phyloP scores from a whole-genome alignment of 2,329 filamentous ascomycete genomes.

The Penicillium aurantiogriseum region DNA sequence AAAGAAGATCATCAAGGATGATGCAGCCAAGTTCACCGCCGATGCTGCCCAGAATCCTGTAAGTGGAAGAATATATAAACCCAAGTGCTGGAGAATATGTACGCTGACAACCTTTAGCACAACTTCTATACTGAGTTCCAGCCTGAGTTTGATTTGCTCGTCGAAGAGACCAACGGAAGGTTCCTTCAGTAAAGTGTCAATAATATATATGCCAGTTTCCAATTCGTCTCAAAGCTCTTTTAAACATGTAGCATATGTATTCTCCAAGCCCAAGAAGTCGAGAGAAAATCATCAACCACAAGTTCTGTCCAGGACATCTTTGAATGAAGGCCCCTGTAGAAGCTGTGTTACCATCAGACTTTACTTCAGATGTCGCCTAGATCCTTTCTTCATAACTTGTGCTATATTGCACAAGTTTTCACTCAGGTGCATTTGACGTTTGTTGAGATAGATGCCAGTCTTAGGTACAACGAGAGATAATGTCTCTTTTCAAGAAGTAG shows the following conservation, averaged over 20 bases:
- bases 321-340: background rate
- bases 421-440: background rate
- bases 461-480: background rate
- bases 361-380: background rate
- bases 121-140: slow-evolving; percentile 43
- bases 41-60: slow-evolving; percentile 38
- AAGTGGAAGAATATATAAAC: slow-evolving; percentile 7
- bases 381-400: background rate
- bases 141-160: slow-evolving; percentile 39
- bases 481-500: background rate
- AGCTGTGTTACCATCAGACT: background rate
- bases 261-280: background rate
- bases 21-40: slow-evolving; percentile 38
- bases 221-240: background rate
- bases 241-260: background rate
- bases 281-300: background rate
- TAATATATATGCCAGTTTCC: background rate
- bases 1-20: slow-evolving; percentile 35
- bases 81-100: background rate
- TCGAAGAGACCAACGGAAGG: slow-evolving; percentile 39
- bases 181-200: slow-evolving; percentile 23
- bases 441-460: too few species aligned
- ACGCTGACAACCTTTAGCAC: slow-evolving; percentile 30
- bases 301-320: background rate
- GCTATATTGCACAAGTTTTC: background rate